Evolutionary conservation across 148 eudicot genomes (phyloP), one percentile per base, ranked within the genome.

Genomic region (Rhododendron ferrugineum): DNA sequence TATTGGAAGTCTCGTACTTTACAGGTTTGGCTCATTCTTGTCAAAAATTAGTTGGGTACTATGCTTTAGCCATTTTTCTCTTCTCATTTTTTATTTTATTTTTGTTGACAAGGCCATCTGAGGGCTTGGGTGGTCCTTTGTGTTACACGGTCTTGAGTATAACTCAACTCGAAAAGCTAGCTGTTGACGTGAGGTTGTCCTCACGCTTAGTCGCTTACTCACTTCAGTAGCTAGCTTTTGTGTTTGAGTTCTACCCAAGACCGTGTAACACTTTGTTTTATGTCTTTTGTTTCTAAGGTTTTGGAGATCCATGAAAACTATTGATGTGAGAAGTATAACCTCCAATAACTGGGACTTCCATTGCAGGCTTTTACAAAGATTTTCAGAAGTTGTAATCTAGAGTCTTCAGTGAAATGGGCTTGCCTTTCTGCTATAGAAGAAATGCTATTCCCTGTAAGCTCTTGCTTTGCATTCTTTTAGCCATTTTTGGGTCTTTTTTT

Each of bases 361-460:
- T 68, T 90, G 89, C 98, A 97, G 98, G 98, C 93, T 82, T 97
- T 95, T 87, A 95, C 98, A 4, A 84, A 82, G 58, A 92, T 89
- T 62, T 97, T 95, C 89, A 86, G 68, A 87, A 87, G 87, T 82
- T 93, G 94, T 86, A 85, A 84, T 79, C 90, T 90, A 56, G 93
- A 92, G 79, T 97, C 98, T 84, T 87, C 90, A 22, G 83, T 93
- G 87, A 95, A 94, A 85, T 87, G 92, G 91, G 92, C 92, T 84
- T 97, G 98, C 91, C 88, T 97, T 88, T 87, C 87, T 89, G 96
- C 95, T 15, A 86, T 94, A 47, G 94, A 93, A 89, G 95, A 95
- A 89, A 91, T 97, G 94, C 91, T 97, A 78, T 79, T 88, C 87
- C 93, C 95, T 85, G 99, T 97, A 93, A 85, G 96, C 73, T 89